These are phyloP conservation scores for Syzygium syzygioides DNA, from an alignment of 441 rosid species.

Conservation along the genomic window DNA sequence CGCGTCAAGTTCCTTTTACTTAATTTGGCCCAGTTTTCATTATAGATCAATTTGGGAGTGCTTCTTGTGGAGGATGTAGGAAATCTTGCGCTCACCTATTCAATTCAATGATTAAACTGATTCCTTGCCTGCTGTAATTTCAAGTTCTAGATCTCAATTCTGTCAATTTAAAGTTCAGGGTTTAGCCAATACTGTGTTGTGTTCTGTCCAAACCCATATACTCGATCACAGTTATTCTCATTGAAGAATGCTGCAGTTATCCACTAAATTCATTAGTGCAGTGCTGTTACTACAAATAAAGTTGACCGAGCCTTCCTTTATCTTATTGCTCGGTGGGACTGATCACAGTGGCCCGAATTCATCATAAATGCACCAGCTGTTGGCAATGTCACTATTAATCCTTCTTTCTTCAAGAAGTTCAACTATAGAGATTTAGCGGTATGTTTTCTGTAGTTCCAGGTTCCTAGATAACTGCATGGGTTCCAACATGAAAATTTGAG, in stretches of 20 bases:
- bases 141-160: background rate
- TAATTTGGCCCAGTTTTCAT: background rate
- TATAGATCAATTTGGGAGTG: background rate
- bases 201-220: background rate
- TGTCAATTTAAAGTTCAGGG: background rate
- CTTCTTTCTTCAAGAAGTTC: conserved; percentile 73
- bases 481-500: conserved; percentile 71
- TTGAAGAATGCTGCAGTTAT: background rate
- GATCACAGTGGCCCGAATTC: conserved; percentile 68
- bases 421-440: conserved; percentile 57
- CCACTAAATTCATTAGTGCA: background rate
- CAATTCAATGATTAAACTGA: background rate
- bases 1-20: background rate
- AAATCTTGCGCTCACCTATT: background rate
- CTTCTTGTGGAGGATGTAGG: background rate
- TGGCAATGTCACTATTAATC: conserved; percentile 53
- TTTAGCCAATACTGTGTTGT: background rate
- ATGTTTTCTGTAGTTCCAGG: conserved; percentile 34
- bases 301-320: background rate
- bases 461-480: conserved; percentile 89
- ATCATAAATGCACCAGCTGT: conserved; percentile 41
- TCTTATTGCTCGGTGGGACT: background rate
- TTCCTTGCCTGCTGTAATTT: background rate
- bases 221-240: background rate
- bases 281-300: background rate